Evolutionary conservation across 176 grass and related monocot genomes (phyloP).

Genomic region (Dendrocalamus sinicus): DNA sequence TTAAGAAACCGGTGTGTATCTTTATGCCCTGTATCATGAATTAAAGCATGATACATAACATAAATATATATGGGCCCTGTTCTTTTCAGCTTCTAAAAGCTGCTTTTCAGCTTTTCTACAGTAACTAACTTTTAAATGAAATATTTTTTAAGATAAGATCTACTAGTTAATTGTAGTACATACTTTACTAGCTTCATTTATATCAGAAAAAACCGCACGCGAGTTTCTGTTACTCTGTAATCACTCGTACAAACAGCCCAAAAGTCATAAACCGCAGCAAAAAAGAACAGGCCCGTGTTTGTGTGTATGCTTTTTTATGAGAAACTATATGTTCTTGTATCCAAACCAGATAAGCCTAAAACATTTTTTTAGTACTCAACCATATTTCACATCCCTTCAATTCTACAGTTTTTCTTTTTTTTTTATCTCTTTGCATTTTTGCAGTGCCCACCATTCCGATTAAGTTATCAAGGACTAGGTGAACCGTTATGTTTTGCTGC

Average conservation of each 20-base stretch:
- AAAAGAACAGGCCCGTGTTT: too few species aligned
- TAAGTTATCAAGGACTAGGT: conserved; percentile 90
- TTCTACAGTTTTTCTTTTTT: background rate
- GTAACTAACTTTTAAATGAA: too few species aligned
- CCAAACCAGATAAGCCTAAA: background rate
- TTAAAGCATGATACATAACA: background rate
- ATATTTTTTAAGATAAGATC: too few species aligned
- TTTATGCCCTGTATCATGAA: background rate
- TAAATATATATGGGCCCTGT: too few species aligned
- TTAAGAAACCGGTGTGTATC: background rate
- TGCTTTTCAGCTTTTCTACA: too few species aligned
- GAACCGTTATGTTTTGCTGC: conserved; percentile 89
- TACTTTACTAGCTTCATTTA: too few species aligned
- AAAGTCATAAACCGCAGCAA: too few species aligned
- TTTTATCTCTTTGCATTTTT: conserved; percentile 15
- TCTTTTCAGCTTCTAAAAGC: too few species aligned
- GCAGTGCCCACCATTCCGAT: conserved; percentile 86
- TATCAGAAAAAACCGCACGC: too few species aligned
- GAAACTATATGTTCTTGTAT: background rate
- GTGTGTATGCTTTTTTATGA: background rate
- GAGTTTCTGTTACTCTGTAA: too few species aligned
- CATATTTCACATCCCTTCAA: background rate
- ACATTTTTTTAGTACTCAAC: background rate
- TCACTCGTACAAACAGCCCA: too few species aligned
- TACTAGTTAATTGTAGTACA: too few species aligned